These are phyloP conservation scores for Tolypocladium nubicola DNA, from an alignment of 2,329 filamentous ascomycete genomes.

Conservation along the genomic window DNA sequence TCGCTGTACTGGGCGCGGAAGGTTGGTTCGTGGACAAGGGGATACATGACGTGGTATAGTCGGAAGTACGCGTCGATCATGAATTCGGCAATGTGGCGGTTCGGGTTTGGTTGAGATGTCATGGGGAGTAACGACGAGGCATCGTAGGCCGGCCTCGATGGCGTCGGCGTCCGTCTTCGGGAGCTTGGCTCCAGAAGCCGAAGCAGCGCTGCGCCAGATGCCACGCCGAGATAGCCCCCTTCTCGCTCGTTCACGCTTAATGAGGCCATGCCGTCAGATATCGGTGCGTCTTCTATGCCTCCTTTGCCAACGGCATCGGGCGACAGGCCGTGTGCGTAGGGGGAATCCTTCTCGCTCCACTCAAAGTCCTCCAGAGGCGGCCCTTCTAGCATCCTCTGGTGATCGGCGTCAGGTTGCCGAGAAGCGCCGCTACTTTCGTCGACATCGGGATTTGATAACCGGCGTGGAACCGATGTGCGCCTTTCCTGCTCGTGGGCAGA, in stretches of 20 bases:
- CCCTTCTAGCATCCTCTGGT: slow-evolving; percentile 17
- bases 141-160: slow-evolving; percentile 5
- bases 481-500: background rate
- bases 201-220: slow-evolving; percentile 32
- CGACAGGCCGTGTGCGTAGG: slow-evolving; percentile 13
- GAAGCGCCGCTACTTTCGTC: background rate
- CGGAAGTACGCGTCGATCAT: slow-evolving; percentile 32
- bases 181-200: slow-evolving; percentile 22
- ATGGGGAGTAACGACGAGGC: slow-evolving; percentile 6
- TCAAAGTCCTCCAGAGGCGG: slow-evolving; percentile 25
- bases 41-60: slow-evolving; percentile 33
- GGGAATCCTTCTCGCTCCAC: slow-evolving; percentile 22
- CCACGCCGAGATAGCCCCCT: slow-evolving; percentile 33
- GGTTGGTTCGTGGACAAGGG: slow-evolving; percentile 33
- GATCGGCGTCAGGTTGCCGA: slow-evolving; percentile 4
- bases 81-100: slow-evolving; percentile 17
- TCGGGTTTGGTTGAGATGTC: slow-evolving; percentile 19
- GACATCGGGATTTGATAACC: background rate
- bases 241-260: slow-evolving; percentile 23
- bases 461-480: background rate
- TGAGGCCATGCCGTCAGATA: slow-evolving; percentile 27
- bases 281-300: slow-evolving; percentile 13
- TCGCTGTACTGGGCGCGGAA: slow-evolving; percentile 28
- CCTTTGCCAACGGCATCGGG: slow-evolving; percentile 9
- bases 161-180: slow-evolving; percentile 11